A percentile compares a stretch with the other conserved stretches of the same genome.
These are phyloP conservation scores for Aurantiochytrium sp. DNA, from an alignment of 108 stramenopile species.

Conservation along the genomic window DNA sequence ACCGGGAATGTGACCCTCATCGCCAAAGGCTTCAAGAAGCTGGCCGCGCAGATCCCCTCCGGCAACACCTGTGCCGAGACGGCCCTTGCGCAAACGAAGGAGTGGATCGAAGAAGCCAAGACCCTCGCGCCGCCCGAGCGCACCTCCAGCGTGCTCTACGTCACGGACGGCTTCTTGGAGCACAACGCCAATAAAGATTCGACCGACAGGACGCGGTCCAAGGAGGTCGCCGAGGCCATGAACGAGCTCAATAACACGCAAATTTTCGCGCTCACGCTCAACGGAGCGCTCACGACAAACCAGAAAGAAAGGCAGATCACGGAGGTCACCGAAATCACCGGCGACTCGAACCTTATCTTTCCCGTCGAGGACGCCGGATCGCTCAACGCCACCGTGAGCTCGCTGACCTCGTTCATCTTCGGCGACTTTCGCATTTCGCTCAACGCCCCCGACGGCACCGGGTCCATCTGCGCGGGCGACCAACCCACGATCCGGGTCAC, in stretches of 20 bases:
- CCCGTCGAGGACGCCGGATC: neutral
- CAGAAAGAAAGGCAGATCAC: neutral
- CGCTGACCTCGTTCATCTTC: neutral
- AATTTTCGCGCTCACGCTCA: neutral
- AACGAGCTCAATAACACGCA: neutral
- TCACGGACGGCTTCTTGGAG: neutral
- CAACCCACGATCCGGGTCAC: neutral
- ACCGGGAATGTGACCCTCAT: neutral
- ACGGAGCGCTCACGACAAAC: neutral
- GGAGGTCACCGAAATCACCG: slow-evolving; percentile 23
- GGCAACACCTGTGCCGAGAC: slow-evolving; percentile 22
- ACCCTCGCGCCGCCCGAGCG: neutral
- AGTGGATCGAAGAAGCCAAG: neutral
- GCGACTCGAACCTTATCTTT: neutral
- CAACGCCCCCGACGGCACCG: neutral
- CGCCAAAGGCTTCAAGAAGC: neutral
- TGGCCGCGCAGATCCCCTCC: neutral
- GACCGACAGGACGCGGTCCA: neutral
- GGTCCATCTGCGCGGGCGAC: neutral
- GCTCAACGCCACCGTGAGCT: neutral
- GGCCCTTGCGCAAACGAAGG: neutral
- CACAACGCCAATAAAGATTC: neutral
- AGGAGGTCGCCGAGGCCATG: neutral
- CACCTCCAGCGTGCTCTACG: neutral
- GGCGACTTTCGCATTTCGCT: neutral